These are phyloP conservation scores for Candida jianshihensis DNA, from an alignment of 805 yeast species.

Conservation along the genomic window DNA sequence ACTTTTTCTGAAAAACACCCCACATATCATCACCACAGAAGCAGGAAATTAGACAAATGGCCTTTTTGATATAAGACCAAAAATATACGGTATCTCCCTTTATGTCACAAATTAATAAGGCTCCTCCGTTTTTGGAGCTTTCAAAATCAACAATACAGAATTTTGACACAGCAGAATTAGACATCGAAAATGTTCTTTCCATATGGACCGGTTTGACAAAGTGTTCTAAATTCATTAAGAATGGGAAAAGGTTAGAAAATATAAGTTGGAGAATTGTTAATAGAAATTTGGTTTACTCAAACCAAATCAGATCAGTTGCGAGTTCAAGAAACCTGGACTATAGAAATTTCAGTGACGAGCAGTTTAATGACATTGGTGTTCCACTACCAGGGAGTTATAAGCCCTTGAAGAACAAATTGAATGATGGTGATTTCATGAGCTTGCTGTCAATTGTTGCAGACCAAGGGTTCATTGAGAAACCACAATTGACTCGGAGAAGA, in stretches of 20 bases:
- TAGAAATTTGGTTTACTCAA: conserved; percentile 18
- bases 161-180: conserved; percentile 23
- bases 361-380: conserved; percentile 3
- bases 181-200: conserved; percentile 32
- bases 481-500: conserved; percentile 15
- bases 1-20: too few relatives aligned
- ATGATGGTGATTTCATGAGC: conserved; percentile 22
- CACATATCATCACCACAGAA: not conserved
- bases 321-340: not conserved
- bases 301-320: conserved; percentile 7
- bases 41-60: not conserved
- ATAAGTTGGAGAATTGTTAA: conserved; percentile 27
- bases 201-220: conserved; percentile 34
- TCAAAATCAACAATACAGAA: conserved; percentile 20
- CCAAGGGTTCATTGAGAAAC: conserved; percentile 14
- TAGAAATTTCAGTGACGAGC: not conserved
- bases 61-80: not conserved
- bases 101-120: conserved; percentile 14
- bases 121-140: conserved; percentile 24
- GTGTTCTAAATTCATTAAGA: conserved; percentile 23
- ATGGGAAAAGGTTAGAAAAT: conserved; percentile 24
- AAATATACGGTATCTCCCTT: not conserved
- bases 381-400: conserved; percentile 5
- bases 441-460: conserved; percentile 22
- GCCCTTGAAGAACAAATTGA: conserved; percentile 15